phyloP scores from a whole-genome alignment of 208 protist species.

The Leishmania arabica region DNA sequence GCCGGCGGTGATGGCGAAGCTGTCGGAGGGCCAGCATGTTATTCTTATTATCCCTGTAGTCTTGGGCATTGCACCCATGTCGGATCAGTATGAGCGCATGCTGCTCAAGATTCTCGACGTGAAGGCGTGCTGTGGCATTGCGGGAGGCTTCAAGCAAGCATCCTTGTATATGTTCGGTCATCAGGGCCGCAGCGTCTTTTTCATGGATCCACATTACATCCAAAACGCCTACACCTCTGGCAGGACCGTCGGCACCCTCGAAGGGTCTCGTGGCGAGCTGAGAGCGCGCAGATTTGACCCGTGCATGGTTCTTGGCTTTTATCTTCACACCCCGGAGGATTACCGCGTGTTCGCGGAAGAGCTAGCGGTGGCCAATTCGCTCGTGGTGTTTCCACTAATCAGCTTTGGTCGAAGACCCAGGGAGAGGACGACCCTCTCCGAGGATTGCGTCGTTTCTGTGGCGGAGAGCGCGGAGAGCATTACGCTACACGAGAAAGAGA shows the following conservation, averaged over 20 bases:
- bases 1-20: conserved; percentile 17
- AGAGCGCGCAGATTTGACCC: conserved; percentile 26
- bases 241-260: conserved; percentile 25
- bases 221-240: conserved; percentile 57
- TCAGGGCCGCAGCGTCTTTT: conserved; percentile 58
- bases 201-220: conserved; percentile 77
- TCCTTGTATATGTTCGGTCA: conserved; percentile 68
- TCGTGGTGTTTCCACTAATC: conserved; percentile 59
- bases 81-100: conserved; percentile 41
- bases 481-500: background rate
- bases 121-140: conserved; percentile 55
- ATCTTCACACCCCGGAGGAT: conserved; percentile 41
- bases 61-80: conserved; percentile 52
- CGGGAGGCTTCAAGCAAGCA: conserved; percentile 44
- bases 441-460: background rate
- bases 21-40: conserved; percentile 33
- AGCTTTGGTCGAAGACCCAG: background rate
- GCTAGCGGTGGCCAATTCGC: conserved; percentile 34
- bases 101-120: conserved; percentile 54
- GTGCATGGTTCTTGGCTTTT: conserved; percentile 72
- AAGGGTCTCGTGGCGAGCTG: conserved; percentile 15
- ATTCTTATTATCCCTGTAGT: conserved; percentile 66
- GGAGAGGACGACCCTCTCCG: background rate
- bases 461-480: background rate
- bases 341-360: conserved; percentile 47